Base-by-base conservation (phyloP, 2,329 filamentous ascomycete species). In the Epichloe sp. region DNA sequence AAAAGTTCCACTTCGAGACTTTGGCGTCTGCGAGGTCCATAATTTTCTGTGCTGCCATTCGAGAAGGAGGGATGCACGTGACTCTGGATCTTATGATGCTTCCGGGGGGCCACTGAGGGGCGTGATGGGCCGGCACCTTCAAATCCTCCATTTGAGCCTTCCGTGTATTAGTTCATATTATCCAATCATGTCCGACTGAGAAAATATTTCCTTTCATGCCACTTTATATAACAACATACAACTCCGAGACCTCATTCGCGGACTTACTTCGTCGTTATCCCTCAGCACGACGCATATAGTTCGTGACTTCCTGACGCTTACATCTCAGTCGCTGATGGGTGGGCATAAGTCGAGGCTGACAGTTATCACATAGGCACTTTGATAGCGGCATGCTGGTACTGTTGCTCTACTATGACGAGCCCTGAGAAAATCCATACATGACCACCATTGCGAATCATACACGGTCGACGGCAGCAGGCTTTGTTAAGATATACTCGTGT, bases 101-200 rank as follows among this genome's bases (percentile, higher is more conserved):
- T 52, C 54, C 52, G 46, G 54, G 54, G 49, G 46, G 46, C 26
- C n/a, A 47, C 41, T 57, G 56, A 57, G 58, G 59, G 57, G 57
- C 56, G 44, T 47, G 48, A 58, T 58, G 54, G 50, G 54, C 51
- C 52, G 57, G 58, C 52, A 52, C 52, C 55, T 55, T 55, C 54
- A 55, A 53, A 56, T 56, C 56, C 54, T 54, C 55, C 54, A 54
- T 56, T 55, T 56, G 55, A 56, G 54, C 57, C 52, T 56, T 55
- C 51, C 54, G 50, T 55, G 52, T 52, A 46, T 52, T 46, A 50
- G 53, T 54, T 57, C 51, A 54, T 55, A 51, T 26, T 52, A 45
- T 47, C 48, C 51, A 55, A 50, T 57, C 53, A 50, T 54, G 49
- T 51, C 48, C 47, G 37, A 49, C 38, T 53, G 34, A 35, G 19